Conservation (phyloP, 2,329 filamentous ascomycete species). For the Escovopsis sp. region DNA sequence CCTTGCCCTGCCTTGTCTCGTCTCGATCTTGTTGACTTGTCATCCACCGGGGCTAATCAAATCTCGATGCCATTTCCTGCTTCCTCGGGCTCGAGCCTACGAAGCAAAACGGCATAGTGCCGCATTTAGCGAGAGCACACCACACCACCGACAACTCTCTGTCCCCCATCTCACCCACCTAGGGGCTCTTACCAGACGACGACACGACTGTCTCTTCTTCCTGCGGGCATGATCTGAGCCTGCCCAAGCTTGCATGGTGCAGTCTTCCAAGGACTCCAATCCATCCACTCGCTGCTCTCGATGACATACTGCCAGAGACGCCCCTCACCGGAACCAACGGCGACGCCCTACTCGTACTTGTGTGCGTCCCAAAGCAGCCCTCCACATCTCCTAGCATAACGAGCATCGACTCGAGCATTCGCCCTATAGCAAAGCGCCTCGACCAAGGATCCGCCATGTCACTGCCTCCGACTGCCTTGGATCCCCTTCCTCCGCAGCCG, state of each 20-base stretch:
- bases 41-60: too few relatives aligned
- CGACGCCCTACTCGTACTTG: conserved; percentile 2
- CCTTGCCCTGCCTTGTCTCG: too few relatives aligned
- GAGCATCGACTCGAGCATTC: conserved; percentile 3
- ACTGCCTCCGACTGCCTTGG: not conserved
- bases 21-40: too few relatives aligned
- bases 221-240: conserved; percentile 2
- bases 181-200: conserved; percentile 5
- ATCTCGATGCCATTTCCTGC: not conserved
- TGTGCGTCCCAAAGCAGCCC: not conserved
- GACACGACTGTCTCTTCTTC: conserved; percentile 1
- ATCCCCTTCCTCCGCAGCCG: not conserved
- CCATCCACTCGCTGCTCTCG: conserved; percentile 3
- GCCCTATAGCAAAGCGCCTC: not conserved
- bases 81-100: not conserved
- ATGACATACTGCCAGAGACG: conserved; percentile 5
- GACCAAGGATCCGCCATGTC: conserved; percentile 3
- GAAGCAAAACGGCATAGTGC: conserved; percentile 1
- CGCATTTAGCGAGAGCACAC: conserved; percentile 4
- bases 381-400: conserved; percentile 1
- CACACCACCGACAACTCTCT: conserved; percentile 1
- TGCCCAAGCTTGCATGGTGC: conserved; percentile 6
- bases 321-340: conserved; percentile 4
- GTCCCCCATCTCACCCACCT: conserved; percentile 1
- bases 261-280: not conserved